Base-by-base conservation (phyloP, 371 early-diverging fungal genomes). In the Mortierella sp. region DNA sequence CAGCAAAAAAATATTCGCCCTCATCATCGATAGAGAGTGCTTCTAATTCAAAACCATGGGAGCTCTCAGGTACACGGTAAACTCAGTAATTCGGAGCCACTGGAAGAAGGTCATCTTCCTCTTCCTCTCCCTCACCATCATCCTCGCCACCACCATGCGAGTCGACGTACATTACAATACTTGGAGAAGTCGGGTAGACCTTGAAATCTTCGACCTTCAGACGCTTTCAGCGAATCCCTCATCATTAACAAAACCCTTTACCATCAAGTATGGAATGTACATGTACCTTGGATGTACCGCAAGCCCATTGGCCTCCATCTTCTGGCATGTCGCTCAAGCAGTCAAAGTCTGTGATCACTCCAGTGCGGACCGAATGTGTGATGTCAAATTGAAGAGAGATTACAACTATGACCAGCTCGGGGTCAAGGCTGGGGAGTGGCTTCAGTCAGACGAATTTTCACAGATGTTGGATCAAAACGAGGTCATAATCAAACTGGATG, bases 271-370 rank as follows among this genome's bases (percentile, higher is more conserved):
- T 19, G 45, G 45, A 18, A 59, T 59, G 44, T 59, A 44, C 59
- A 37, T 59, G 45, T 59, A 59, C 23, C 59, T 59, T 21, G 59
- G 59, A 59, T 59, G 59, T 19, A 59, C 59, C 16, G 59, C 45
- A 43, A 59, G 59, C 44, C 45, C 59, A 23, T 44, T 59, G 30
- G 59, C 59, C 19, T 37, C 59, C 15, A 44, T 59, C 45, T 43
- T 59, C 5, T 59, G 59, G 59, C 37, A 37, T 37, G 45, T 59
- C 43, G 44, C n/a, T 19, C 59, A 59, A 45, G 59, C 59, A 1
- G 59, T 59, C 59, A 59, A 59, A 45, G 59, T 59, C 45, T 59
- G 59, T 21, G 59, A 59, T 43, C 45, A 5, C 59, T 44, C 37
- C 23, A 59, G 45, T 21, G 14, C 59, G 37, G 59, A 45, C 19